These are phyloP conservation scores for Trypanosomatidae sp. DNA, from an alignment of 208 protist genomes.

Conservation along the genomic window DNA sequence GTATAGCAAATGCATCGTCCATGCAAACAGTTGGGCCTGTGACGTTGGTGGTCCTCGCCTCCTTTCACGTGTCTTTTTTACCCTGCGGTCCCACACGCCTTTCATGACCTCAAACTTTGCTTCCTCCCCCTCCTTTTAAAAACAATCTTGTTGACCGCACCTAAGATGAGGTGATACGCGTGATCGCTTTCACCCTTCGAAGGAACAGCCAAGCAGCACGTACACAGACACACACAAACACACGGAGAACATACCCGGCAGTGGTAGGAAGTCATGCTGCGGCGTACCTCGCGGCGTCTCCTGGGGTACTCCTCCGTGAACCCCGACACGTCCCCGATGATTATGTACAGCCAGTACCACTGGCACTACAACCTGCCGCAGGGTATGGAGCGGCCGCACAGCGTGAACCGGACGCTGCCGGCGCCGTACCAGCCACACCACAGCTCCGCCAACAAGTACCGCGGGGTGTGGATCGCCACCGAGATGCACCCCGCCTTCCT, in stretches of 20 bases:
- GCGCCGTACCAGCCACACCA: slow-evolving; percentile 67
- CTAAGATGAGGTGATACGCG: too few relatives aligned
- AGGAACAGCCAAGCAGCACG: not conserved
- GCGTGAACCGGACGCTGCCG: slow-evolving; percentile 77
- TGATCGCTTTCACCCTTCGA: too few relatives aligned
- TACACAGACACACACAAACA: not conserved
- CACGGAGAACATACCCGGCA: too few relatives aligned
- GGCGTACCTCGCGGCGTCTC: slow-evolving; percentile 36
- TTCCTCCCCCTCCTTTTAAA: too few relatives aligned
- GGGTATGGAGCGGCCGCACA: slow-evolving; percentile 80
- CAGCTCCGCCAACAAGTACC: slow-evolving; percentile 78
- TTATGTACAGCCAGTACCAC: slow-evolving; percentile 86
- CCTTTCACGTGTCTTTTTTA: too few relatives aligned
- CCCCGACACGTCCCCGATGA: slow-evolving; percentile 86
- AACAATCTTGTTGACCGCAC: too few relatives aligned
- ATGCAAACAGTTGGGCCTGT: too few relatives aligned
- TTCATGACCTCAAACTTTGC: too few relatives aligned
- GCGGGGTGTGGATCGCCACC: slow-evolving; percentile 80
- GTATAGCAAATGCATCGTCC: too few relatives aligned
- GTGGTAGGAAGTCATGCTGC: slow-evolving; percentile 60
- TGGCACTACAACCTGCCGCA: slow-evolving; percentile 93
- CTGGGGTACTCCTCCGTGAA: slow-evolving; percentile 84
- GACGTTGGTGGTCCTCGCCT: too few relatives aligned
- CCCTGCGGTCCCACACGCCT: too few relatives aligned
- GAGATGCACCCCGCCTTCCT: slow-evolving; percentile 80